phyloP scores from a whole-genome alignment of 1,139 yeast species.

The Protomyces lactucae-debilis region DNA sequence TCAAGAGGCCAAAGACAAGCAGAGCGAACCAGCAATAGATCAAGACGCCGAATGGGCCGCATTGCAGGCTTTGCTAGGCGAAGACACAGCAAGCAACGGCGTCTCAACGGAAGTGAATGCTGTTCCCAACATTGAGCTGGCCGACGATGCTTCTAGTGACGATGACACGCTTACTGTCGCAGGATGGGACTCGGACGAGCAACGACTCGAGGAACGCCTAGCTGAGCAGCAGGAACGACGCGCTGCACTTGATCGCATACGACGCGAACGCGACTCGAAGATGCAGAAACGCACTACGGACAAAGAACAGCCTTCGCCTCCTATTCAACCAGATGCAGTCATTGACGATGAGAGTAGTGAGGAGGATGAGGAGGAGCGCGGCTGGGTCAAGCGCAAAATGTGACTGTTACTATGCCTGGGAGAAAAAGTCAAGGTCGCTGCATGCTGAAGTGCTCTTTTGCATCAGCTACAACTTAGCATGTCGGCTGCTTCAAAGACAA shows the following conservation, averaged over 20 bases:
- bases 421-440: not conserved
- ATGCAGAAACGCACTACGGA: not conserved
- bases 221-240: conserved; percentile 8
- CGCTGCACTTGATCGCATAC: conserved; percentile 1
- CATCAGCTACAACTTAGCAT: not conserved
- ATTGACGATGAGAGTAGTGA: not conserved
- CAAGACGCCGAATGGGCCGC: conserved; percentile 25
- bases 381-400: not conserved
- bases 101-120: not conserved
- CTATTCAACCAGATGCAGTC: not conserved
- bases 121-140: not conserved
- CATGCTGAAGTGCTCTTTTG: not conserved
- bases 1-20: not conserved
- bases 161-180: conserved; percentile 1
- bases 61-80: conserved; percentile 8
- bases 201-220: conserved; percentile 8
- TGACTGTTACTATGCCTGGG: not conserved
- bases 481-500: conserved; percentile 4
- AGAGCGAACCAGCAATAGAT: not conserved
- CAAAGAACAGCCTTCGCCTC: not conserved
- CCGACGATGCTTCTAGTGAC: not conserved
- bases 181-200: conserved; percentile 5
- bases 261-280: not conserved
- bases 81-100: not conserved
- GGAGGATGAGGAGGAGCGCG: not conserved